Base-by-base conservation (phyloP, 2,329 filamentous ascomycete species). In the Lasiodiplodia gonubiensis region DNA sequence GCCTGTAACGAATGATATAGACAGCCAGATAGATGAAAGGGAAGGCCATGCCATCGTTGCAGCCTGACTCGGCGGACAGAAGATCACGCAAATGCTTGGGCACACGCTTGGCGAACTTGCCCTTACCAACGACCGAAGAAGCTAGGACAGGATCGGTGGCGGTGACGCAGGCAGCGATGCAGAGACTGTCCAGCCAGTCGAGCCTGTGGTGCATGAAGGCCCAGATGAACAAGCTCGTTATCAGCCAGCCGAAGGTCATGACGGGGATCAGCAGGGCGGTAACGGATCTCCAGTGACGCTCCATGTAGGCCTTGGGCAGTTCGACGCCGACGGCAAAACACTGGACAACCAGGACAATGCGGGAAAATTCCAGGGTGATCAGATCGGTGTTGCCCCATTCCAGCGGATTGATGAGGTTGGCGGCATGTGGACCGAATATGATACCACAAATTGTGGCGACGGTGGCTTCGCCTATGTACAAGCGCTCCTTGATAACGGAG, bases 31-130 rank as follows among this genome's bases (percentile, higher is more conserved):
- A 99, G 74, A 99, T 88, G 79, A 99, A 99, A 0, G 95, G 95
- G 76, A 99, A 99, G 1, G 95, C 95, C 95, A 99, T 99, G 80
- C 95, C 95, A 78, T 99, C 95, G 85, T 99, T 99, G 82, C 95
- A 99, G 35, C 95, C 95, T 8, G 95, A 99, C 81, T 99, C 95
- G 67, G 94, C 94, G 4, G 95, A 99, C 14, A 99, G 84, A 63
- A 99, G 78, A 81, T 99, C 95, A 85, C 95, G 88, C 81, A 99
- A 83, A 89, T 99, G 95, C 83, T 97, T 98, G 25, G 95, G 95
- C 4, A 99, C 93, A 70, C 95, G 89, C 82, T 97, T 97, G 42
- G 95, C 94, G 75, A 99, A 99, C 80, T 99, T 99, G 74, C 95
- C 95, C 83, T 98, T 99, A 78, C 95, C 95, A 64, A 99, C 95